Evolutionary conservation across 2,329 filamentous ascomycete genomes (phyloP), one percentile per base, ranked within the genome.

Genomic region (Helminthosporium solani): DNA sequence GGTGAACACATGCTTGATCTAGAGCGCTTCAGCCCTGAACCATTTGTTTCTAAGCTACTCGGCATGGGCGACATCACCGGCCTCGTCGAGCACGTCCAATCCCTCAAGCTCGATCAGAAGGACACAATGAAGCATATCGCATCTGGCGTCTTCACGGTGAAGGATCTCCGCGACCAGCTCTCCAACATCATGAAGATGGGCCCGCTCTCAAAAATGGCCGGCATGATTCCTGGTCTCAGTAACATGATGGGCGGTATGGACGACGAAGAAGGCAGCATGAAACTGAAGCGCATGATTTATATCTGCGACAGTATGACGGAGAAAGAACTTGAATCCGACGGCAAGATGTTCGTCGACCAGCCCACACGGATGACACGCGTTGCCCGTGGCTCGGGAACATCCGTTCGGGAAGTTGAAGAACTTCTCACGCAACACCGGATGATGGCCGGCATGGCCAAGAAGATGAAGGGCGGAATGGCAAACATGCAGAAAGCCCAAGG

Each of bases 101-200:
- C 87, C 25, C 81, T 99, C 41, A 96, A 95, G 68, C 82, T 96
- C 40, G 91, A 97, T 71, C 94, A 96, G 58, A 97, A 99, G 73
- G 92, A 97, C 63, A 97, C 94, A 3, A 96, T 99, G 80, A 99
- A 99, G 77, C 92, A 99, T 75, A 95, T 99, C 56, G 87, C 90
- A 6, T 92, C 96, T 64, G 94, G 94, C 45, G 91, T 96, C 53
- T 99, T 97, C 72, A 96, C 94, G 0, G 82, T 99, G 27, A 87
- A 94, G 44, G 94, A 99, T 68, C 80, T 99, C 57, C 84, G 94
- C 16, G 94, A 99, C 68, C 95, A 99, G 67, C 83, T 99, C 11
- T 87, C 87, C 47, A 97, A 97, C 64, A 96, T 99, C 65, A 96
- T 97, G 90, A 99, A 99, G 76, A 97, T 99, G 94, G 94, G 94